Evolutionary conservation across 306 rosid genomes (phyloP).

Genomic region (Crataegus laevigata): DNA sequence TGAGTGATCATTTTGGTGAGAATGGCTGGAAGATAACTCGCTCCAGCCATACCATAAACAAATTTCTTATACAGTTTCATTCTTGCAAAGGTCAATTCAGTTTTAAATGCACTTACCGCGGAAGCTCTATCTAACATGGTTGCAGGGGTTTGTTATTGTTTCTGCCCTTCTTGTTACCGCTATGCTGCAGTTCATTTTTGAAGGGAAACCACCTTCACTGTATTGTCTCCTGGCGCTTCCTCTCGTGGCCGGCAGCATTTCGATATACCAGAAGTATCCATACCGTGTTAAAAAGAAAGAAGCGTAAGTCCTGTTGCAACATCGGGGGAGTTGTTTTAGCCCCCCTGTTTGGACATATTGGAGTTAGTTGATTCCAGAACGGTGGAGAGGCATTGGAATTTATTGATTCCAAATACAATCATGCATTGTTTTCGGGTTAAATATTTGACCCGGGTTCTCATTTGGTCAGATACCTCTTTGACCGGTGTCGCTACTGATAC

Average conservation of each 20-base stretch:
- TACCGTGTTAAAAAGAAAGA: conserved; percentile 64
- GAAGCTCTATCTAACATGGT: conserved; percentile 12
- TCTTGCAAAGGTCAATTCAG: not conserved
- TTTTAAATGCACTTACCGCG: not conserved
- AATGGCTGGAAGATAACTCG: not conserved
- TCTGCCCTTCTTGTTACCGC: conserved; percentile 93
- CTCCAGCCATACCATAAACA: not conserved
- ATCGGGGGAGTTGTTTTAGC: conserved; percentile 10
- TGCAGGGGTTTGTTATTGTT: conserved; percentile 97
- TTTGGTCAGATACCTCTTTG: not conserved
- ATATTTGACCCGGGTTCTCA: not conserved
- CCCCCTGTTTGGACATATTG: conserved; percentile 16
- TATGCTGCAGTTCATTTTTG: conserved; percentile 81
- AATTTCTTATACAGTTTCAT: not conserved
- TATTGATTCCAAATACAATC: not conserved
- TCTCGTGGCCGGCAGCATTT: conserved; percentile 72
- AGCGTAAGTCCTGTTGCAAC: conserved; percentile 20
- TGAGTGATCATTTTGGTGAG: conserved; percentile 3
- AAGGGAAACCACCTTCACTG: conserved; percentile 86
- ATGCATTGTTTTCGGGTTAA: not conserved
- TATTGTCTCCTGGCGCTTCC: conserved; percentile 89
- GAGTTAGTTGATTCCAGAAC: conserved; percentile 32
- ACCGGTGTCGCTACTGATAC: not conserved
- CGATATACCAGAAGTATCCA: conserved; percentile 82
- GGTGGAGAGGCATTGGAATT: not conserved